Percentiles rank a stretch among this genome's conserved stretches.
These are phyloP conservation scores for Leccinum pellstonianum DNA, from an alignment of 768 basidiomycete species.

Conservation along the genomic window DNA sequence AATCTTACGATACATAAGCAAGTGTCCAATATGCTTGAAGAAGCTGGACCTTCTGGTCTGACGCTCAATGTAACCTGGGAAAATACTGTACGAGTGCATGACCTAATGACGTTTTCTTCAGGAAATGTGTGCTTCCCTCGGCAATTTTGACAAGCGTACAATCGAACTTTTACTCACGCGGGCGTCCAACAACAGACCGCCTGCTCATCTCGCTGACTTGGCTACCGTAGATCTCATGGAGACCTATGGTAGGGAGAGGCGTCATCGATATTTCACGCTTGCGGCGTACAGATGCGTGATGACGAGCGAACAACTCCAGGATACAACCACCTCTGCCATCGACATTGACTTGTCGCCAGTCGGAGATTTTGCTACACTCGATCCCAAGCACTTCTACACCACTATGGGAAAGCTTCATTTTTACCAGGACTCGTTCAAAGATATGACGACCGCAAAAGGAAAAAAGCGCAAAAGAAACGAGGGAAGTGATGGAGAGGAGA, in stretches of 20 bases:
- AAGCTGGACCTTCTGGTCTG: constrained; percentile 65
- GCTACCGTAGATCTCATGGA: constrained; percentile 74
- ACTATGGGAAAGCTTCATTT: constrained; percentile 39
- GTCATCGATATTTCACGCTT: constrained; percentile 80
- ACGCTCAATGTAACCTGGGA: constrained; percentile 58
- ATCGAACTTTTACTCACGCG: constrained; percentile 78
- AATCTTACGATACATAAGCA: constrained; percentile 77
- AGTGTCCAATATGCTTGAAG: constrained; percentile 69
- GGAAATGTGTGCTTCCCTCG: constrained; percentile 63
- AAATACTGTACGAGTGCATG: background rate
- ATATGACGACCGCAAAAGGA: constrained; percentile 16
- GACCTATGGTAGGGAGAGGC: constrained; percentile 80
- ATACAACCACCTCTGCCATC: constrained; percentile 40
- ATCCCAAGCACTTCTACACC: constrained; percentile 55
- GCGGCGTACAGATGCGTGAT: constrained; percentile 66
- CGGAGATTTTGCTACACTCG: constrained; percentile 52
- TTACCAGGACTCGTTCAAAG: constrained; percentile 53
- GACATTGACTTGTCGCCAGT: constrained; percentile 48
- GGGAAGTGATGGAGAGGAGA: constrained; percentile 15
- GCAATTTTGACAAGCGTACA: constrained; percentile 76
- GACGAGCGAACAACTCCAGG: constrained; percentile 62
- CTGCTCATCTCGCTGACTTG: constrained; percentile 70
- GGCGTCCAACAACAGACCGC: constrained; percentile 61
- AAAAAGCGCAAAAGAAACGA: constrained; percentile 37
- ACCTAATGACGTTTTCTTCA: constrained; percentile 28